These are phyloP conservation scores for Candida nanaspora DNA, from an alignment of 805 yeast genomes.

Conservation along the genomic window DNA sequence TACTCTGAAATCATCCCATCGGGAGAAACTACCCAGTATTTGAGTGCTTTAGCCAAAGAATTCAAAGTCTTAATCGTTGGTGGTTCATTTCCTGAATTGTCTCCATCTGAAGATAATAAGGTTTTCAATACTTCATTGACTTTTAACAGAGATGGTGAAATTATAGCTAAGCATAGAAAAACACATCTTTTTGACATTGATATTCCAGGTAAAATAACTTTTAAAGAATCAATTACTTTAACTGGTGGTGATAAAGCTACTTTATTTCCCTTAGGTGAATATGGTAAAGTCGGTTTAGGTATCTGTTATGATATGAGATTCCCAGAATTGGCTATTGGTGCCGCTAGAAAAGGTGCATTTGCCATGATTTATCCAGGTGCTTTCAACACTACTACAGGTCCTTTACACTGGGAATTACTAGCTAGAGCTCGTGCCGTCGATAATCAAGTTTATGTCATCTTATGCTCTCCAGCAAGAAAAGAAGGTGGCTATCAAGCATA, in stretches of 20 bases:
- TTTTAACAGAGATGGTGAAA: slow-evolving; percentile 62
- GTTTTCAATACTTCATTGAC: slow-evolving; percentile 69
- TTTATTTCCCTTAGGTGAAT: slow-evolving; percentile 55
- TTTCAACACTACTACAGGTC: slow-evolving; percentile 79
- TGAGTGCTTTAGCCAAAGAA: slow-evolving; percentile 61
- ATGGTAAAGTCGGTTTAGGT: slow-evolving; percentile 76
- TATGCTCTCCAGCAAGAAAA: slow-evolving; percentile 88
- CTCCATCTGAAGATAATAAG: slow-evolving; percentile 47
- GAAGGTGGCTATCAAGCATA: slow-evolving; percentile 52
- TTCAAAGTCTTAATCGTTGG: slow-evolving; percentile 67
- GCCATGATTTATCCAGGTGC: slow-evolving; percentile 83
- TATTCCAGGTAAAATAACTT: slow-evolving; percentile 84
- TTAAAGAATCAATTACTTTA: slow-evolving; percentile 71
- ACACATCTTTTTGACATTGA: slow-evolving; percentile 89
- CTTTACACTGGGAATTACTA: slow-evolving; percentile 73
- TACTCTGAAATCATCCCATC: slow-evolving; percentile 83
- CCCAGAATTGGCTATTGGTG: slow-evolving; percentile 67
- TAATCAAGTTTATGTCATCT: slow-evolving; percentile 61
- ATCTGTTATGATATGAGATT: slow-evolving; percentile 77
- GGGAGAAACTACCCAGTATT: slow-evolving; percentile 58
- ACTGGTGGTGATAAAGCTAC: slow-evolving; percentile 81
- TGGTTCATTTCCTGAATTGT: slow-evolving; percentile 89
- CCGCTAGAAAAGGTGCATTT: slow-evolving; percentile 62
- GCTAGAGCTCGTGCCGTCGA: slow-evolving; percentile 73
- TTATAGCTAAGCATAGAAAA: slow-evolving; percentile 85